Percentiles rank a stretch among this genome's conserved stretches.
These are phyloP conservation scores for Mucor irregularis DNA, from an alignment of 371 early-diverging fungal species.

Conservation along the genomic window DNA sequence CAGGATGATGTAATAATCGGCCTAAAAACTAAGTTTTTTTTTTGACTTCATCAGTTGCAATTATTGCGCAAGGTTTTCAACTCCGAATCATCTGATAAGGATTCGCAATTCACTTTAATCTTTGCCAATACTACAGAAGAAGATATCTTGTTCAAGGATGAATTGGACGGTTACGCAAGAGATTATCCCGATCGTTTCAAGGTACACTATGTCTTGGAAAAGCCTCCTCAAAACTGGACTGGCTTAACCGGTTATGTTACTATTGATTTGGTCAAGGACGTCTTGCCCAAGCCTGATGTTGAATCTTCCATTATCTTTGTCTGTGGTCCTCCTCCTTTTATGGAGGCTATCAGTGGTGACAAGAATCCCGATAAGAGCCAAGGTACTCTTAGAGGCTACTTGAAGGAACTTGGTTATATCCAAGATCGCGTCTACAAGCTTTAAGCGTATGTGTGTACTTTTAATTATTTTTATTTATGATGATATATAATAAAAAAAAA, in stretches of 20 bases:
- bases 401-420: conserved; percentile 51
- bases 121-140: conserved; percentile 84
- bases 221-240: conserved; percentile 60
- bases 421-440: conserved; percentile 23
- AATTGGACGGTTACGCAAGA: conserved; percentile 72
- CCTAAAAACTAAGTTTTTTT: not conserved
- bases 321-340: conserved; percentile 88
- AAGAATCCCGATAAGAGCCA: conserved; percentile 85
- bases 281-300: conserved; percentile 59
- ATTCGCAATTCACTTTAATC: conserved; percentile 81
- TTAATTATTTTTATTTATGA: not conserved
- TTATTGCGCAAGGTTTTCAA: conserved; percentile 65
- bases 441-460: not conserved
- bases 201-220: conserved; percentile 80
- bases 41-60: conserved; percentile 36
- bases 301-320: conserved; percentile 72
- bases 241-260: conserved; percentile 72
- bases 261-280: conserved; percentile 63
- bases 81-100: conserved; percentile 63
- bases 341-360: conserved; percentile 77
- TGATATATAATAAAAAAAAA: not conserved
- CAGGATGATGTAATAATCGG: conserved; percentile 8
- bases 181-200: conserved; percentile 76
- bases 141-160: conserved; percentile 86
- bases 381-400: conserved; percentile 78